A percentile compares a stretch with the other conserved stretches of the same genome.
Evolutionary conservation across 2,329 filamentous ascomycete species (phyloP).

Genomic region (Trichoderma brevicompactum): DNA sequence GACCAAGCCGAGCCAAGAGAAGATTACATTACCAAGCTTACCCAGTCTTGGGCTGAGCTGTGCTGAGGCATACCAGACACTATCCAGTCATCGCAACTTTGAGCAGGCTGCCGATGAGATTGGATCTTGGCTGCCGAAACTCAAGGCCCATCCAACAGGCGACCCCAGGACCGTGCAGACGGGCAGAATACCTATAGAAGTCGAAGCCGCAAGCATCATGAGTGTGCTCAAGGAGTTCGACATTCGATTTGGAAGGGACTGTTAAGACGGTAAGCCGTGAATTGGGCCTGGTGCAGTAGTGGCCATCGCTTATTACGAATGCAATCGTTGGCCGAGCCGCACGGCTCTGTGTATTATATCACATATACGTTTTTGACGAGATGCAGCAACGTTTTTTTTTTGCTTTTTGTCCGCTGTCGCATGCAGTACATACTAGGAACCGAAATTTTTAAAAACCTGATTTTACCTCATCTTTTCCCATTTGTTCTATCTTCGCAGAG

Average conservation of each 20-base stretch:
- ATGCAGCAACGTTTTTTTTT: background rate
- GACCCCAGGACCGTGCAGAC: slow-evolving; percentile 40
- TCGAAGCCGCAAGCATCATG: slow-evolving; percentile 84
- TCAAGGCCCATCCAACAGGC: slow-evolving; percentile 61
- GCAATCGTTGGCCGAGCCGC: background rate
- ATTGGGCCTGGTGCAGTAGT: background rate
- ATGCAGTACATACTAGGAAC: background rate
- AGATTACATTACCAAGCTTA: slow-evolving; percentile 44
- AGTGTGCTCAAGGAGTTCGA: slow-evolving; percentile 83
- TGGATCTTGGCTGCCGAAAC: slow-evolving; percentile 74
- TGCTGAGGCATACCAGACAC: slow-evolving; percentile 77
- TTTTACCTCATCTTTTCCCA: background rate
- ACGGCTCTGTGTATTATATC: slow-evolving; percentile 10
- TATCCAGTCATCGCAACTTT: slow-evolving; percentile 77
- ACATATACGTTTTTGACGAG: slow-evolving; percentile 1
- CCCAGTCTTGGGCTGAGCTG: slow-evolving; percentile 67
- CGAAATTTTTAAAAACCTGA: background rate
- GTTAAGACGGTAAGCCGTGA: slow-evolving; percentile 33
- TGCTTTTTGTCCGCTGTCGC: background rate
- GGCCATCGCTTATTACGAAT: background rate
- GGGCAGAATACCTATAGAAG: slow-evolving; percentile 68
- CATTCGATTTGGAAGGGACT: slow-evolving; percentile 65
- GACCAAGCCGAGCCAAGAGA: slow-evolving; percentile 39
- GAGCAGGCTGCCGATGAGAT: slow-evolving; percentile 74
- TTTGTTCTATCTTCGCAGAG: background rate